Evolutionary conservation across 306 rosid genomes (phyloP).

Genomic region (Coriaria nepalensis): DNA sequence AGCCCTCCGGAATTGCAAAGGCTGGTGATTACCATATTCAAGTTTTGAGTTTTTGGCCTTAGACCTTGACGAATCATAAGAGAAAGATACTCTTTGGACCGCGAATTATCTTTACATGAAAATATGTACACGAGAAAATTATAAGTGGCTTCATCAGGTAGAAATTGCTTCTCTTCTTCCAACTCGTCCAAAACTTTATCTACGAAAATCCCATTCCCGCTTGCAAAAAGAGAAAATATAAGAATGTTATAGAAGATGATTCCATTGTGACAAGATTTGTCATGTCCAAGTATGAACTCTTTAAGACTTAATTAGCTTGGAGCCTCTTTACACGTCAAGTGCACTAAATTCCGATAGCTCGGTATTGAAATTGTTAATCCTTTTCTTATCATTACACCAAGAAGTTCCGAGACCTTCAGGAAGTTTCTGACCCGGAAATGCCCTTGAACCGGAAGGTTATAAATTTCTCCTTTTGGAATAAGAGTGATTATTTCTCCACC

Average conservation of each 20-base stretch:
- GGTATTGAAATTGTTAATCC: constrained; percentile 30
- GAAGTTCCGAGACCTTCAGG: constrained; percentile 44
- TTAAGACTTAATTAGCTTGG: constrained; percentile 39
- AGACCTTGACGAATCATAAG: constrained; percentile 51
- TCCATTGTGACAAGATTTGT: constrained; percentile 16
- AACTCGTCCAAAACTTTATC: constrained; percentile 34
- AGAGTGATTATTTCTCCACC: constrained; percentile 30
- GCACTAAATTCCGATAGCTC: constrained; percentile 41
- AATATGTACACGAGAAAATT: constrained; percentile 68
- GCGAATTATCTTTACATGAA: constrained; percentile 38
- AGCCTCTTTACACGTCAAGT: constrained; percentile 33
- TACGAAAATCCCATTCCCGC: constrained; percentile 34
- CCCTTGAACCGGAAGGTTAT: constrained; percentile 47
- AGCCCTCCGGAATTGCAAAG: constrained; percentile 48
- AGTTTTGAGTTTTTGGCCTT: constrained; percentile 50
- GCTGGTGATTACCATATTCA: constrained; percentile 40
- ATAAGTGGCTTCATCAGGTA: constrained; percentile 43
- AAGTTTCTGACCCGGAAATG: constrained; percentile 33
- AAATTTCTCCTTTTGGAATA: constrained; percentile 34
- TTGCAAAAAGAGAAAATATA: constrained; percentile 44
- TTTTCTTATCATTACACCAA: constrained; percentile 44
- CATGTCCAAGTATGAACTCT: constrained; percentile 43
- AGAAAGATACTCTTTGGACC: constrained; percentile 35
- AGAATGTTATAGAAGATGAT: constrained; percentile 51
- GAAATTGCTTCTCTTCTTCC: constrained; percentile 39